These are phyloP conservation scores for Baorangia bicolor DNA, from an alignment of 768 basidiomycete species.

Conservation along the genomic window DNA sequence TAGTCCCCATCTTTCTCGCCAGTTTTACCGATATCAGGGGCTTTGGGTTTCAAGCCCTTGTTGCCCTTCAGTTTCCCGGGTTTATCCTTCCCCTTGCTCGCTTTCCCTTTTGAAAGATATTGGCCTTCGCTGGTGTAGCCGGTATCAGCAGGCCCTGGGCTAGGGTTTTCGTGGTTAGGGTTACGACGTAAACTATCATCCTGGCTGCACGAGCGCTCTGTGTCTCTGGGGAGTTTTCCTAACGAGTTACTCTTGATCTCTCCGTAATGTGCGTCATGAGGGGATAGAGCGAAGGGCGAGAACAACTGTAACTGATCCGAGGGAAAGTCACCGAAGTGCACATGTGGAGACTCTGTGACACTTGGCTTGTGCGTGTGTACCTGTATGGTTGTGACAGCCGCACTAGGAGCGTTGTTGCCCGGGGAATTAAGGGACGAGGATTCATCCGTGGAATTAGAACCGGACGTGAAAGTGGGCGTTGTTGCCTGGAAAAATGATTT, in stretches of 20 bases:
- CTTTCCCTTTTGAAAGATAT: slow-evolving; percentile 28
- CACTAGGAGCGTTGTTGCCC: slow-evolving; percentile 15
- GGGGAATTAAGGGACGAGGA: slow-evolving; percentile 35
- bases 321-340: slow-evolving; percentile 32
- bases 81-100: slow-evolving; percentile 21
- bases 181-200: slow-evolving; percentile 17
- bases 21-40: slow-evolving; percentile 14
- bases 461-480: slow-evolving; percentile 39
- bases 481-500: slow-evolving; percentile 17
- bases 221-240: slow-evolving; percentile 7
- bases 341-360: slow-evolving; percentile 28
- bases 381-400: slow-evolving; percentile 16
- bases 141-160: slow-evolving; percentile 16
- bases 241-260: background rate
- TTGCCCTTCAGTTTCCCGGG: slow-evolving; percentile 14
- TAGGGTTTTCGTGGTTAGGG: slow-evolving; percentile 13
- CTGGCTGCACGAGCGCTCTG: slow-evolving; percentile 22
- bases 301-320: slow-evolving; percentile 30
- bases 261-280: background rate
- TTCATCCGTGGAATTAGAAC: slow-evolving; percentile 43
- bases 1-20: slow-evolving; percentile 24
- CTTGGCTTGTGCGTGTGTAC: slow-evolving; percentile 30
- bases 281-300: slow-evolving; percentile 21
- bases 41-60: slow-evolving; percentile 20
- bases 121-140: slow-evolving; percentile 34